These are phyloP conservation scores for Fusarium fujikuroi DNA, from an alignment of 2,329 filamentous ascomycete genomes.

Conservation along the genomic window DNA sequence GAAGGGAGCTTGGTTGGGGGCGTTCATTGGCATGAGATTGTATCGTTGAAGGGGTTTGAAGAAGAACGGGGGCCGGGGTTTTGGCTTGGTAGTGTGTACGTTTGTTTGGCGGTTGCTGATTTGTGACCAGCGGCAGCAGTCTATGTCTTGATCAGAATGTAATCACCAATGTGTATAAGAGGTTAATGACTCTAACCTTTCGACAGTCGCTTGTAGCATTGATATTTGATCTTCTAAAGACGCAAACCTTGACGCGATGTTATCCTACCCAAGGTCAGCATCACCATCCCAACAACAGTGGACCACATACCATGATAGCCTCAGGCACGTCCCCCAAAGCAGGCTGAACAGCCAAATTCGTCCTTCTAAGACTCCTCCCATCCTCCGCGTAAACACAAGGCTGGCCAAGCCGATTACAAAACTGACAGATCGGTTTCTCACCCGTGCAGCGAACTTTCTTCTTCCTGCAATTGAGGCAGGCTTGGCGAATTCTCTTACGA, in stretches of 20 bases:
- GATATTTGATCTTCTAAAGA: conserved; percentile 12
- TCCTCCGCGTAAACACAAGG: conserved; percentile 16
- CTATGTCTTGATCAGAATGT: not conserved
- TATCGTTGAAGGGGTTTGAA: not conserved
- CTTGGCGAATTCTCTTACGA: conserved; percentile 21
- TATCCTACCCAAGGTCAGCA: not conserved
- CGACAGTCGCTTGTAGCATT: not conserved
- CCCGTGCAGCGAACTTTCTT: conserved; percentile 23
- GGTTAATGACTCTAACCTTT: not conserved
- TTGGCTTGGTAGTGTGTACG: not conserved
- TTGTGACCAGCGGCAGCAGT: not conserved
- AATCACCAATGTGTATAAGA: rapidly evolving
- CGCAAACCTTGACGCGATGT: conserved; percentile 1
- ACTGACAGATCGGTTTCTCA: conserved; percentile 17
- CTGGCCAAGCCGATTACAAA: conserved; percentile 12
- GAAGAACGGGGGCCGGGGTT: not conserved
- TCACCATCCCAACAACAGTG: not conserved
- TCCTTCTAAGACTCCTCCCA: conserved; percentile 7
- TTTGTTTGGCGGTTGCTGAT: not conserved
- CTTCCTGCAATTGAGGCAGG: conserved; percentile 19
- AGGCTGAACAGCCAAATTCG: not conserved
- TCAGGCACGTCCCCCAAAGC: not conserved
- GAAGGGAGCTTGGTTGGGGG: not conserved
- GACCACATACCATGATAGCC: not conserved
- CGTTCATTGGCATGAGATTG: not conserved